These are phyloP conservation scores for Puccinia triticina DNA, from an alignment of 1,284 basidiomycete species.

Conservation along the genomic window DNA sequence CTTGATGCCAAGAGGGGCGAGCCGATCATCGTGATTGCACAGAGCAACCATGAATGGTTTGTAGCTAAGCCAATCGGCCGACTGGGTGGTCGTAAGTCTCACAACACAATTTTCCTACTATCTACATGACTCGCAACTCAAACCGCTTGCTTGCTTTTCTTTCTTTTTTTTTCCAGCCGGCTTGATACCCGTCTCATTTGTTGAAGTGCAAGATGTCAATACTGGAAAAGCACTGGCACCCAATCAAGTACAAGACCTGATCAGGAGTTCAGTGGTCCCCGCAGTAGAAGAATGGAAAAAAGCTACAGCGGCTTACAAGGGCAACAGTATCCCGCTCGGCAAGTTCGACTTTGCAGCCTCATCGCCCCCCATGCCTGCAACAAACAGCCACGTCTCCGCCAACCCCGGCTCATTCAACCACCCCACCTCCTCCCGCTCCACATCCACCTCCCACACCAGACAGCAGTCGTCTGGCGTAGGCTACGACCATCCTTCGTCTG, in stretches of 20 bases:
- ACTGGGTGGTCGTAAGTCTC: slow-evolving; percentile 72
- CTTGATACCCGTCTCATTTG: slow-evolving; percentile 93
- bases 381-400: slow-evolving; percentile 34
- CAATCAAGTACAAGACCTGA: slow-evolving; percentile 73
- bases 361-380: slow-evolving; percentile 14
- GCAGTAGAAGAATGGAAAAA: slow-evolving; percentile 98
- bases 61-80: slow-evolving; percentile 86
- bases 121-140: not conserved
- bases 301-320: slow-evolving; percentile 91
- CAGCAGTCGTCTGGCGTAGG: not conserved
- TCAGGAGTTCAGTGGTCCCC: slow-evolving; percentile 82
- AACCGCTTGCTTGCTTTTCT: not conserved
- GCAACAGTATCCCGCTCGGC: slow-evolving; percentile 90
- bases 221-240: slow-evolving; percentile 65
- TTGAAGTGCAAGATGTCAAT: slow-evolving; percentile 88
- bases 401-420: slow-evolving; percentile 22
- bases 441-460: slow-evolving; percentile 18
- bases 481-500: not conserved
- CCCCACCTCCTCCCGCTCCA: slow-evolving; percentile 23
- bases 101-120: not conserved
- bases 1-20: slow-evolving; percentile 93
- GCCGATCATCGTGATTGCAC: slow-evolving; percentile 76
- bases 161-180: slow-evolving; percentile 64
- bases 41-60: slow-evolving; percentile 73
- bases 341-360: slow-evolving; percentile 70